Evolutionary conservation across 805 yeast genomes (phyloP).

Genomic region (Metschnikowia similis): DNA sequence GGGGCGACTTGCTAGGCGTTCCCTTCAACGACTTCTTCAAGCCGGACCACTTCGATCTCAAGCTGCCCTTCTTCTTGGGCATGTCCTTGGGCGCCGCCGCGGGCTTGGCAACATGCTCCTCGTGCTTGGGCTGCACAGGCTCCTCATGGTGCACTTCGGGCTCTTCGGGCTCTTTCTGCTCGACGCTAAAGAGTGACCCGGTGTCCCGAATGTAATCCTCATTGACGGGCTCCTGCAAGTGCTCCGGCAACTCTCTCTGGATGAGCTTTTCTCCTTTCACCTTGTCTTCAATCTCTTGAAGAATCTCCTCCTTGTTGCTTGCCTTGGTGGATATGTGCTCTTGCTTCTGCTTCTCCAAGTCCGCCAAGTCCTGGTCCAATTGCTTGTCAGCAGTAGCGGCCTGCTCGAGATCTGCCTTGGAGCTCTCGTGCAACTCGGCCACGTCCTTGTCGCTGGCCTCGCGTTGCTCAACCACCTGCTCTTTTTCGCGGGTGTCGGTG

Average conservation of each 20-base stretch:
- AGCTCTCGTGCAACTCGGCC: slow-evolving; percentile 27
- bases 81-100: slow-evolving; percentile 3
- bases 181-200: slow-evolving; percentile 35
- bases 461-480: slow-evolving; percentile 32
- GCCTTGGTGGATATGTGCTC: slow-evolving; percentile 34
- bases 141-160: neutral
- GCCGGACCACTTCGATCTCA: slow-evolving; percentile 13
- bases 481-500: slow-evolving; percentile 29
- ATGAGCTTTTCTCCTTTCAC: slow-evolving; percentile 47
- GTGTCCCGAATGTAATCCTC: slow-evolving; percentile 36
- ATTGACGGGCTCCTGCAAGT: slow-evolving; percentile 37
- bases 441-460: slow-evolving; percentile 37
- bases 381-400: slow-evolving; percentile 28
- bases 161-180: slow-evolving; percentile 9
- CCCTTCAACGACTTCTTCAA: slow-evolving; percentile 4
- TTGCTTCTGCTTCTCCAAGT: slow-evolving; percentile 38
- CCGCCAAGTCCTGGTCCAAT: slow-evolving; percentile 41
- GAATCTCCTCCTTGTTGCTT: slow-evolving; percentile 31
- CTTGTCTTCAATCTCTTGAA: slow-evolving; percentile 25
- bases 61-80: slow-evolving; percentile 12
- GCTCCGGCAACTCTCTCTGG: slow-evolving; percentile 50
- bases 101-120: neutral
- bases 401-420: slow-evolving; percentile 23
- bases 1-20: neutral
- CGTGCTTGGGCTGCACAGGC: neutral